Conservation (phyloP, 2,329 filamentous ascomycete genomes). For the Calonectria pseudoturangicola region DNA sequence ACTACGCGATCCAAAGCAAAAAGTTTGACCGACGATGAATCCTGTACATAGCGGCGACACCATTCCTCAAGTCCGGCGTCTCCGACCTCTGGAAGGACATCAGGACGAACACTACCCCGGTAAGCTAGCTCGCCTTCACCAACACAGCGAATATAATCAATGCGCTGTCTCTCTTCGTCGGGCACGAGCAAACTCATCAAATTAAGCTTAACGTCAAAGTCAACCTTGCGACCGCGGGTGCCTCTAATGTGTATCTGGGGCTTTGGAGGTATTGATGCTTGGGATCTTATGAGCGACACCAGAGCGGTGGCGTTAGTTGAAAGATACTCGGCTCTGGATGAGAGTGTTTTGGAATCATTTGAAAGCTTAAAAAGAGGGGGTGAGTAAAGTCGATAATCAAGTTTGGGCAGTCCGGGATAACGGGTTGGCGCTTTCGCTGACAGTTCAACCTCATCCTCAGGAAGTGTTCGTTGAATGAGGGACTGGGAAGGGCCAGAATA, state of each 20-base stretch:
- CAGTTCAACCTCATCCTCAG: slow-evolving; percentile 19
- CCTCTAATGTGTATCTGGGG: slow-evolving; percentile 71
- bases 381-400: slow-evolving; percentile 72
- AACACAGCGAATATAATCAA: slow-evolving; percentile 74
- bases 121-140: slow-evolving; percentile 69
- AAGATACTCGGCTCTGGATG: slow-evolving; percentile 68
- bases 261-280: slow-evolving; percentile 73
- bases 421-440: slow-evolving; percentile 53
- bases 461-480: slow-evolving; percentile 2
- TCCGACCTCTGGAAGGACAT: slow-evolving; percentile 65
- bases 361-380: slow-evolving; percentile 72
- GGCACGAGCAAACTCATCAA: slow-evolving; percentile 72
- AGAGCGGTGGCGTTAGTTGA: slow-evolving; percentile 68
- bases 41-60: slow-evolving; percentile 68
- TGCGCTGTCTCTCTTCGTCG: slow-evolving; percentile 64
- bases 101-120: slow-evolving; percentile 67
- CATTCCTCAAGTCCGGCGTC: slow-evolving; percentile 68
- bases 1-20: slow-evolving; percentile 72
- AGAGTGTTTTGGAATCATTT: slow-evolving; percentile 67
- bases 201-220: slow-evolving; percentile 74
- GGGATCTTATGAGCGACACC: slow-evolving; percentile 66
- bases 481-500: slow-evolving; percentile 50
- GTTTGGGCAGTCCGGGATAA: slow-evolving; percentile 67
- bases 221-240: slow-evolving; percentile 64
- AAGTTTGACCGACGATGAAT: slow-evolving; percentile 65